Evolutionary conservation across 176 grass and related monocot genomes (phyloP), one percentile per base, ranked within the genome.

Genomic region (Eragrostis nindensis): DNA sequence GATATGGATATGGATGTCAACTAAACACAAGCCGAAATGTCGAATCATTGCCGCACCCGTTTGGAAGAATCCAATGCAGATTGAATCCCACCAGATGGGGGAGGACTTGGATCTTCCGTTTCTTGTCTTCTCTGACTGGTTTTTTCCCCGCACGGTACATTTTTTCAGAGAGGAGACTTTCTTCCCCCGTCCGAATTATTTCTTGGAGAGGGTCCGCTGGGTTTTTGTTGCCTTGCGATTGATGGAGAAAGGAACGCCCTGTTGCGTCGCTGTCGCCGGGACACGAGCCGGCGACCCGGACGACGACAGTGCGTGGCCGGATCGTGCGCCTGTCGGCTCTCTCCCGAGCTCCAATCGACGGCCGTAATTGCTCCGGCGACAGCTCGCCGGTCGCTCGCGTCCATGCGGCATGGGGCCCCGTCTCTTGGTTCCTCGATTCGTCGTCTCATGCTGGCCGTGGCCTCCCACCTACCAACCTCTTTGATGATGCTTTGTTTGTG

Each of bases 161-260:
- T 57, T 57, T 57, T 11, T 21, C 55, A 59, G 55, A 27, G 57
- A 62, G 60, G 3, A 27, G 24, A 60, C 26, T 62, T 62, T 63
- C 27, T 32, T 11, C 25, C 6, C 5, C 61, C 12, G 15, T 8
- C 18, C 62, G 30, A 39, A 39, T 66, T 19, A 21, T 61, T 26
- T 61, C 57, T 1, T 61, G 11, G 55, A 8, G 4, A 1, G 55
- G 55, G n/a, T 9, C 57, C 57, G 4, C 1, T 14, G 1, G 57
- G 57, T 14, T 61, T n/a, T 24, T 61, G 57, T 84, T 53, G 9
- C 39, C 42, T 71, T 70, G 74, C 82, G 39, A 22, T 71, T 62
- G 44, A 70, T 46, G 70, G 49, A 2, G 1, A 30, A 36, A 18
- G 50, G 18, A 24, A 59, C 16, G 22, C 11, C 11, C 5, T 66